Evolutionary conservation across 2,329 filamentous ascomycete species (phyloP).

Genomic region (Botryotinia globosa): DNA sequence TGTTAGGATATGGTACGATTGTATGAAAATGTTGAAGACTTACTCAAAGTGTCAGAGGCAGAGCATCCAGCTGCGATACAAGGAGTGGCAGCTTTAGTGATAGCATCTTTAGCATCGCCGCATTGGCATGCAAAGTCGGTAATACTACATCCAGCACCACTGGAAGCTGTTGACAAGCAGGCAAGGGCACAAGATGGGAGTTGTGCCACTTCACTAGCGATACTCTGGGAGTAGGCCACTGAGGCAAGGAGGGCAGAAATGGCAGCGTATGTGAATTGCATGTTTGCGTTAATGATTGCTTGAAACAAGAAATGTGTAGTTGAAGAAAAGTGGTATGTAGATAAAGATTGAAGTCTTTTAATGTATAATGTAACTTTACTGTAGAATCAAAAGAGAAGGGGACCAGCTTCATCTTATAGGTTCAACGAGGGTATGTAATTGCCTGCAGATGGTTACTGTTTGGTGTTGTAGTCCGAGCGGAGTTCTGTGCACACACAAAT

Average conservation of each 20-base stretch:
- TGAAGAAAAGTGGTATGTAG: not conserved
- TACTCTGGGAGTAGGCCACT: constrained; percentile 29
- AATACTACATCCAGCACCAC: constrained; percentile 24
- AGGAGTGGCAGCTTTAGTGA: constrained; percentile 28
- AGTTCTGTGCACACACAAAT: constrained; percentile 9
- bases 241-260: constrained; percentile 22
- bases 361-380: not conserved
- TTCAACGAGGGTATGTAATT: not conserved
- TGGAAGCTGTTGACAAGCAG: constrained; percentile 28
- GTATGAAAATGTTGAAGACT: constrained; percentile 9
- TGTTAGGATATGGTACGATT: not conserved
- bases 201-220: constrained; percentile 22
- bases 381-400: not conserved
- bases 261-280: constrained; percentile 25
- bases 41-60: constrained; percentile 29
- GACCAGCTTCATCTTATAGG: constrained; percentile 12
- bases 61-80: constrained; percentile 30
- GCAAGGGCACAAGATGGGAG: constrained; percentile 30
- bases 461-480: not conserved
- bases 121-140: constrained; percentile 32
- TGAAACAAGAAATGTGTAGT: not conserved
- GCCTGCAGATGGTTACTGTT: constrained; percentile 6
- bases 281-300: constrained; percentile 19
- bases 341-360: not conserved
- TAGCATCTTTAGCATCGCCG: constrained; percentile 24